Evolutionary conservation across 208 protist species (phyloP).

Genomic region (Trypanosoma caninum): DNA sequence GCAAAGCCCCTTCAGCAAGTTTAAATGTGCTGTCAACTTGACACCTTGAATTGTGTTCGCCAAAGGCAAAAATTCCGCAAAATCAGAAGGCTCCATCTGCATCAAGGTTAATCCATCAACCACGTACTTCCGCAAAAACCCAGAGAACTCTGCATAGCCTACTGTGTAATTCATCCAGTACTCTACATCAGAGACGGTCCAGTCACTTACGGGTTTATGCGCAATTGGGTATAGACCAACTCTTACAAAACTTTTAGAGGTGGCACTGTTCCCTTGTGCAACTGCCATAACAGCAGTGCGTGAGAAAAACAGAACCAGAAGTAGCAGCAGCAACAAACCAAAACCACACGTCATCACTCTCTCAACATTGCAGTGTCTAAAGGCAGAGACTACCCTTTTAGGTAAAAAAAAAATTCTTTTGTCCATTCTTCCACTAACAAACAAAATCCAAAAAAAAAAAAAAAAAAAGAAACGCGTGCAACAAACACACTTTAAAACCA

Average conservation of each 20-base stretch:
- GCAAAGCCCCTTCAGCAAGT: conserved; percentile 36
- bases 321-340: background rate
- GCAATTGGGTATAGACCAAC: conserved; percentile 1
- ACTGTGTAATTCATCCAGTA: conserved; percentile 55
- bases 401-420: background rate
- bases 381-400: background rate
- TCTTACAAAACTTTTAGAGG: background rate
- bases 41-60: conserved; percentile 48
- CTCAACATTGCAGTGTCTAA: too few relatives aligned
- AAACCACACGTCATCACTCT: background rate
- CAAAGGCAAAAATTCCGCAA: conserved; percentile 55
- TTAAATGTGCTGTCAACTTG: conserved; percentile 50
- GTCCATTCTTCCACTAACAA: background rate
- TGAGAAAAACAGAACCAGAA: too few relatives aligned
- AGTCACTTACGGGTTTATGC: conserved; percentile 34
- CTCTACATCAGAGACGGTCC: conserved; percentile 41
- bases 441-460: background rate
- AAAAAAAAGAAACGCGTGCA: background rate
- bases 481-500: too few relatives aligned
- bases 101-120: conserved; percentile 52
- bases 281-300: too few relatives aligned
- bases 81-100: conserved; percentile 45
- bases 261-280: background rate
- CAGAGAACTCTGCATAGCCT: conserved; percentile 49
- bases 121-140: conserved; percentile 40